Percentiles rank a stretch among this genome's conserved stretches.
Evolutionary conservation across 2,329 filamentous ascomycete genomes (phyloP).

Genomic region (Pleochaeta shiraiana): DNA sequence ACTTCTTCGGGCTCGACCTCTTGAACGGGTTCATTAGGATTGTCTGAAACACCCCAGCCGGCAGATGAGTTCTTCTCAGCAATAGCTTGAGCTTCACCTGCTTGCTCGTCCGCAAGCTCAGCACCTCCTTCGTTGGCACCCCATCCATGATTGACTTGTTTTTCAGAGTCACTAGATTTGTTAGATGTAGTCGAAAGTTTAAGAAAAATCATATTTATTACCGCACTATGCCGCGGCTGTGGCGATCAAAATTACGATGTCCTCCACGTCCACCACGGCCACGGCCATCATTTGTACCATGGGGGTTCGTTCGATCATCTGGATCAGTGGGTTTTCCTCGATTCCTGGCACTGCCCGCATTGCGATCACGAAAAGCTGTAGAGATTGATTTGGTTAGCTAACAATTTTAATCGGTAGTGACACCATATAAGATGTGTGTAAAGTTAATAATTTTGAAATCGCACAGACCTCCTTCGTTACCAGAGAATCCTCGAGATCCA

Average conservation of each 20-base stretch:
- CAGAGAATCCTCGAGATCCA: conserved; percentile 32
- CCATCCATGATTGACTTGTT: conserved; percentile 80
- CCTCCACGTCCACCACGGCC: conserved; percentile 17
- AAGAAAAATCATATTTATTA: conserved; percentile 8
- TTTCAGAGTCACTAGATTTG: conserved; percentile 46
- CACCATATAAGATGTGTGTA: no score
- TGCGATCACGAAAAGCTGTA: conserved; percentile 74
- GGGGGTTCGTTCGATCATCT: conserved; percentile 26
- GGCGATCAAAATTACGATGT: conserved; percentile 18
- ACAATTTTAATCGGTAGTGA: neutral
- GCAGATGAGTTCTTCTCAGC: conserved; percentile 48
- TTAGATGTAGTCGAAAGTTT: conserved; percentile 9
- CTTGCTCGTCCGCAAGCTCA: conserved; percentile 80
- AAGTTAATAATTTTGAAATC: no score
- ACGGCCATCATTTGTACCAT: conserved; percentile 28
- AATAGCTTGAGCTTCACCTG: conserved; percentile 73
- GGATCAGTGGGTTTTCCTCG: conserved; percentile 60
- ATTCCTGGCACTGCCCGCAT: conserved; percentile 63
- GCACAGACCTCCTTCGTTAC: conserved; percentile 72
- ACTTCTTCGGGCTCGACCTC: conserved; percentile 42
- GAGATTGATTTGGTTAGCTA: conserved; percentile 5
- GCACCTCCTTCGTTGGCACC: conserved; percentile 61
- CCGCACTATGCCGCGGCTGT: conserved; percentile 18
- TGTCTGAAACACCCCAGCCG: conserved; percentile 7
- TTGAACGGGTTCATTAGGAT: conserved; percentile 20